Evolutionary conservation across 495 filamentous ascomycete genomes (phyloP).

Genomic region (Amphirosellinia nigrospora): DNA sequence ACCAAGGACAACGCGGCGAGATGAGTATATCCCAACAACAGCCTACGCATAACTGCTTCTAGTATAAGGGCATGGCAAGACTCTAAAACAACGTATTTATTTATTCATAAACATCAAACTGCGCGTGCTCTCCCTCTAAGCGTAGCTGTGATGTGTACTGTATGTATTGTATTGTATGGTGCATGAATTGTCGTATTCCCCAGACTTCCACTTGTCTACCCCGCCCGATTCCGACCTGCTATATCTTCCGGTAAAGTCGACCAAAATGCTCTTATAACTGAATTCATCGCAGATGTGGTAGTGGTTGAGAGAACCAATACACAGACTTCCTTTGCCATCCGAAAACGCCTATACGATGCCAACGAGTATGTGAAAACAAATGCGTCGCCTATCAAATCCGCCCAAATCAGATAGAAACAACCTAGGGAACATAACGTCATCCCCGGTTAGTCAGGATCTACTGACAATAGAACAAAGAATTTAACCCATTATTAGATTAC

Average conservation of each 20-base stretch:
- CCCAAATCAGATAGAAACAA: conserved; percentile 19
- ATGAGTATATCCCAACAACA: too few species aligned
- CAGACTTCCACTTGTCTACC: neutral
- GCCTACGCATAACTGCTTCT: too few species aligned
- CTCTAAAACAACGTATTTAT: conserved; percentile 1
- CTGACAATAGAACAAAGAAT: neutral
- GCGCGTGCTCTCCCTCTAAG: neutral
- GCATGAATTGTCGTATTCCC: neutral
- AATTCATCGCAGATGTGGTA: neutral
- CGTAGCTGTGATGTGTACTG: neutral
- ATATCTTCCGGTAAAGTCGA: neutral
- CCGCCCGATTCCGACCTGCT: neutral
- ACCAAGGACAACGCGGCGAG: too few species aligned
- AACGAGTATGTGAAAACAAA: conserved; percentile 9
- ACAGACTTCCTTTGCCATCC: neutral
- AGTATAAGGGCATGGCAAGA: neutral
- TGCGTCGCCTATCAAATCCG: neutral
- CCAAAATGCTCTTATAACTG: neutral
- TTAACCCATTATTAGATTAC: neutral
- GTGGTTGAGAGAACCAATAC: neutral
- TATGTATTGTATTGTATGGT: neutral
- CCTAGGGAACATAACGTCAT: neutral
- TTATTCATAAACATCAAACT: neutral
- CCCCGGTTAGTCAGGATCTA: neutral
- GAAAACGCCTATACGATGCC: conserved; percentile 16